Evolutionary conservation across 1,139 yeast species (phyloP), one percentile per base, ranked within the genome.

Genomic region (Sugiyamaella paludigena): DNA sequence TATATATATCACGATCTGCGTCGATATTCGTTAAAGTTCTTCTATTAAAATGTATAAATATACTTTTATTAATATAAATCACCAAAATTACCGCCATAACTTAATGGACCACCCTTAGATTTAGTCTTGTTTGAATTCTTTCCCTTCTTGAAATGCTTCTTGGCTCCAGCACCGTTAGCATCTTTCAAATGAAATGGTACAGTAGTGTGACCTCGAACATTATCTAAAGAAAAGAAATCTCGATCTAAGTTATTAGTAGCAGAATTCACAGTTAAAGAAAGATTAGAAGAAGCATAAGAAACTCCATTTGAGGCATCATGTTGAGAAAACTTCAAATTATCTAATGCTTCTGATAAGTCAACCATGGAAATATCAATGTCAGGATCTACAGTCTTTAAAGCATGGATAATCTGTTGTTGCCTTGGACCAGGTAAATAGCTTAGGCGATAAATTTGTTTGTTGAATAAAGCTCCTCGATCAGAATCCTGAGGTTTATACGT

Each of bases 101-200:
- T 49, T 33, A 37, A 26, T 7, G 49, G 49, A 8, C 43, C 47
- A 9, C 42, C 19, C 6, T 24, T 8, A 9, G 34, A 30, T 19
- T 26, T 27, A 45, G 75, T 75, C 70, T 84, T 86, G 68, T 83
- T 86, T 62, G 81, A 83, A 72, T 81, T 84, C 72, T 88, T 88
- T 61, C 82, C 84, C 72, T 82, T 84, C 72, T 89, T 88, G 64
- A 81, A 79, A 65, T 87, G 94, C 68, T 87, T 87, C 75, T 87
- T 88, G 27, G 64, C 63, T 16, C 60, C 68, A 4, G 61, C 70
- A 4, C 51, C 63, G 5, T 46, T 43, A 13, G 37, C 44, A 46
- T 43, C 44, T 56, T 64, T 73, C 61, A 77, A 76, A 65, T 89
- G 96, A 76, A 87, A 87, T 8, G 97, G 96, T 26, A 78, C 73